Conservation (phyloP, 2,329 filamentous ascomycete genomes). For the Lasiodiplodia citricola region DNA sequence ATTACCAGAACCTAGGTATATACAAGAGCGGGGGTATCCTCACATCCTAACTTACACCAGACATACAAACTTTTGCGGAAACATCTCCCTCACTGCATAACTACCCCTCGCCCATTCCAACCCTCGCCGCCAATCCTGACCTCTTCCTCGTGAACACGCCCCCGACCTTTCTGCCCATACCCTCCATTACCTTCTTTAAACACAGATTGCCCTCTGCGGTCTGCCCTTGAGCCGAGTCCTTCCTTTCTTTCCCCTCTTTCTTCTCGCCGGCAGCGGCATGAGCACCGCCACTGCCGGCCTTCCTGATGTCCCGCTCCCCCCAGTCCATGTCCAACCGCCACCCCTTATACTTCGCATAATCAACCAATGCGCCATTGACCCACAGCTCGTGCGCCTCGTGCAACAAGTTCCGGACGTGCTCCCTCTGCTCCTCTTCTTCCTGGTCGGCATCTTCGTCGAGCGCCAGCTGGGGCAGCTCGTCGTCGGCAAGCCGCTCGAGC, state of each 20-base stretch:
- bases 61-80: background rate
- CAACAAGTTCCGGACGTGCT: background rate
- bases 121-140: background rate
- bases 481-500: constrained; percentile 4
- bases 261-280: background rate
- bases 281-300: background rate
- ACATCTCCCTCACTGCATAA: background rate
- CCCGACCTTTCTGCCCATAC: background rate
- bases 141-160: background rate
- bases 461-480: background rate
- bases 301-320: background rate
- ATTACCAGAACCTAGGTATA: background rate
- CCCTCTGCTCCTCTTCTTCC: background rate
- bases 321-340: background rate
- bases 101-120: background rate
- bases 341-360: background rate
- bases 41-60: background rate
- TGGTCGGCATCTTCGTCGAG: background rate
- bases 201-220: background rate
- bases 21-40: constrained; percentile 6
- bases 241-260: background rate
- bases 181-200: background rate
- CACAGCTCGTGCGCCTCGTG: background rate
- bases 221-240: background rate
- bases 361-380: background rate